Evolutionary conservation across 257 asterid species (phyloP).

Genomic region (Solanum rostratum): DNA sequence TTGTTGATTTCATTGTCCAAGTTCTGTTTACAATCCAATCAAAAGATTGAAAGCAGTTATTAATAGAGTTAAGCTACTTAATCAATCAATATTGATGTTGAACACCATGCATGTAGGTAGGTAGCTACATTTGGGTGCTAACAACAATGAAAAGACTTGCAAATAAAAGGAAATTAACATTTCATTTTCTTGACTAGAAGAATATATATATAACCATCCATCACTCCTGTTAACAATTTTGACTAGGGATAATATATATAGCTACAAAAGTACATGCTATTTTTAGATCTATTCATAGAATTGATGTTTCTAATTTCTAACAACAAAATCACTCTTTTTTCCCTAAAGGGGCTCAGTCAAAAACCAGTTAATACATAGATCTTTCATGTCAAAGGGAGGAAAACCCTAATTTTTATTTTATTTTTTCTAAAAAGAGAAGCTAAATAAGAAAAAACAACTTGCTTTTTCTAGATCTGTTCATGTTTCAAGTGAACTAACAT

Average conservation of each 20-base stretch:
- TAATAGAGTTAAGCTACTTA: neutral
- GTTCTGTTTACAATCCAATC: slow-evolving; percentile 27
- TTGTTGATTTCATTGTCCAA: slow-evolving; percentile 83
- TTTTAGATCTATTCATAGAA: slow-evolving; percentile 19
- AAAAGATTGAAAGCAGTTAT: neutral
- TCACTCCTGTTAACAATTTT: neutral
- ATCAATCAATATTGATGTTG: neutral
- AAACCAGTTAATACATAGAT: neutral
- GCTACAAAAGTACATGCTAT: slow-evolving; percentile 14
- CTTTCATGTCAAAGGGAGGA: neutral
- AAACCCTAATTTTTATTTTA: neutral
- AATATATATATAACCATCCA: neutral
- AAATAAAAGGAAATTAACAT: slow-evolving; percentile 28
- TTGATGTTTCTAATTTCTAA: slow-evolving; percentile 1
- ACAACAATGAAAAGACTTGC: slow-evolving; percentile 23
- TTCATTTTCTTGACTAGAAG: neutral
- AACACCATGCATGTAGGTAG: neutral
- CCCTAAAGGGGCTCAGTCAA: neutral
- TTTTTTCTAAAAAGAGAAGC: neutral
- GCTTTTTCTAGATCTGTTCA: slow-evolving; percentile 10
- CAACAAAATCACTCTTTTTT: neutral
- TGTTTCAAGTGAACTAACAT: slow-evolving; percentile 11
- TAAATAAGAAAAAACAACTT: neutral
- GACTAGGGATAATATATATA: neutral
- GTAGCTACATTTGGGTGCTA: neutral